phyloP scores from a whole-genome alignment of 495 filamentous ascomycete genomes.

The Aspergillus homomorphus region DNA sequence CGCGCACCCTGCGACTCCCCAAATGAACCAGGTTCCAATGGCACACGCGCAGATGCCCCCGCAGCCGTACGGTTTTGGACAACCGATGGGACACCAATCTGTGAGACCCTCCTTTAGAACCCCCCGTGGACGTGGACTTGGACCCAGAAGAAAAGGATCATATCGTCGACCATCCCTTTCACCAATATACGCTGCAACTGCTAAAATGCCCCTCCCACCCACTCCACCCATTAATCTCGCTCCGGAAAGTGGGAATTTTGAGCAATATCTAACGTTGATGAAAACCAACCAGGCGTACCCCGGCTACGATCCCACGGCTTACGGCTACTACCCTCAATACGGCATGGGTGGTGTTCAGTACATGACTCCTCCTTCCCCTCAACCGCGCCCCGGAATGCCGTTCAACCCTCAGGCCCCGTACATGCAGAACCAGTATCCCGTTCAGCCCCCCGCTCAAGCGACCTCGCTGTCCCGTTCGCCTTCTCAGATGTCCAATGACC shows the following conservation, averaged over 20 bases:
- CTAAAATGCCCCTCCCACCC: slow-evolving; percentile 15
- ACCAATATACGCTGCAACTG: slow-evolving; percentile 3
- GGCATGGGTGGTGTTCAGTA: slow-evolving; percentile 45
- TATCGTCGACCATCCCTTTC: slow-evolving; percentile 16
- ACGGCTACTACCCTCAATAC: slow-evolving; percentile 45
- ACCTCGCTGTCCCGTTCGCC: slow-evolving; percentile 77
- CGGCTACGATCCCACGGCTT: not conserved
- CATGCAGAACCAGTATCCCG: slow-evolving; percentile 53
- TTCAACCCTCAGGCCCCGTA: slow-evolving; percentile 45
- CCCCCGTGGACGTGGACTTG: slow-evolving; percentile 25
- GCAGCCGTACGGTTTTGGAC: slow-evolving; percentile 60
- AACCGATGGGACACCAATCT: slow-evolving; percentile 58
- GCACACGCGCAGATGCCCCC: slow-evolving; percentile 52
- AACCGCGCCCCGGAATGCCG: slow-evolving; percentile 51
- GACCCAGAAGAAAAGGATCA: slow-evolving; percentile 16
- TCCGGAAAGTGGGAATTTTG: slow-evolving; percentile 66
- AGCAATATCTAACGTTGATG: slow-evolving; percentile 67
- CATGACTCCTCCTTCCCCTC: slow-evolving; percentile 51
- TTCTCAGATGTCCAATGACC: slow-evolving; percentile 75
- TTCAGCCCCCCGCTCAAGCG: slow-evolving; percentile 52
- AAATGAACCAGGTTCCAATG: slow-evolving; percentile 61
- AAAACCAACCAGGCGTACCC: slow-evolving; percentile 53
- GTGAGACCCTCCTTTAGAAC: slow-evolving; percentile 55
- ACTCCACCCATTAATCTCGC: slow-evolving; percentile 56
- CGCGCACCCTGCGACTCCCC: slow-evolving; percentile 66